phyloP scores from a whole-genome alignment of 1,284 basidiomycete species.

The Apiotrichum siamense region DNA sequence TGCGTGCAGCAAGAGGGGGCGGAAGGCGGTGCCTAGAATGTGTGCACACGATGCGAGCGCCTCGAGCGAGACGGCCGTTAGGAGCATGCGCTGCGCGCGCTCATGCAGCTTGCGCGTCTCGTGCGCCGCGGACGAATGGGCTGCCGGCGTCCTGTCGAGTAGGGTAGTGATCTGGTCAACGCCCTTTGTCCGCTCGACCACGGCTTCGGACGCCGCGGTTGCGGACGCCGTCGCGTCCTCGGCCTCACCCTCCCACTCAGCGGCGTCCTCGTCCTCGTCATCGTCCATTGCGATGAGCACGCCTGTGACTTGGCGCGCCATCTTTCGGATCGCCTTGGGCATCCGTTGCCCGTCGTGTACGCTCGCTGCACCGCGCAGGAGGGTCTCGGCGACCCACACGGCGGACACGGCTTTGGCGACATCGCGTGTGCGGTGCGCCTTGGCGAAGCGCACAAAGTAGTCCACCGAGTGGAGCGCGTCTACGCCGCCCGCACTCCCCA shows the following conservation, averaged over 20 bases:
- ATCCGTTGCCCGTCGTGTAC: constrained; percentile 35
- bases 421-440: constrained; percentile 33
- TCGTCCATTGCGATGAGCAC: constrained; percentile 68
- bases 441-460: constrained; percentile 64
- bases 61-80: constrained; percentile 59
- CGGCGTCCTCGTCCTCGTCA: constrained; percentile 57
- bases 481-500: constrained; percentile 64
- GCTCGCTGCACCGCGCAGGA: constrained; percentile 65
- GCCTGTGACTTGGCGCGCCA: constrained; percentile 59
- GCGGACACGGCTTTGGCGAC: constrained; percentile 59
- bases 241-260: constrained; percentile 75
- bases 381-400: constrained; percentile 70
- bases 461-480: constrained; percentile 67
- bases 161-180: constrained; percentile 46
- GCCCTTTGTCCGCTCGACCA: constrained; percentile 58
- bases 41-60: constrained; percentile 63
- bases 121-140: constrained; percentile 21
- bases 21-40: constrained; percentile 54
- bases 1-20: constrained; percentile 63
- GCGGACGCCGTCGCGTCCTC: not conserved
- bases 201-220: constrained; percentile 18
- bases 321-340: constrained; percentile 58
- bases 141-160: constrained; percentile 30
- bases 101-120: constrained; percentile 34
- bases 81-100: constrained; percentile 53